Conservation (phyloP, 2,329 filamentous ascomycete species). For the Verticillium nubilum region DNA sequence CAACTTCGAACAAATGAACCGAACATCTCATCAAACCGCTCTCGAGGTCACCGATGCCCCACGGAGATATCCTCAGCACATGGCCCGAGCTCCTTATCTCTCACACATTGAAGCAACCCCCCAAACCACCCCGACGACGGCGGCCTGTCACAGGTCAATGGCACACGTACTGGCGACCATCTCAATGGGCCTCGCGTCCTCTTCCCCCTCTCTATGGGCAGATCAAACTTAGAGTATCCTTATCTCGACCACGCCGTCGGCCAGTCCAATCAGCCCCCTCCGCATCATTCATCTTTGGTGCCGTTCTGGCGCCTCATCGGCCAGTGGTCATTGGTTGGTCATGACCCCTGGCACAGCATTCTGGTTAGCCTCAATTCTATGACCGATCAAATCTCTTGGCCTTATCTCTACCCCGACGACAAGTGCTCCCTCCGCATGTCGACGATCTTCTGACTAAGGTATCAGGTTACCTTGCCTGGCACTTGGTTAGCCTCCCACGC, state of each 20-base stretch:
- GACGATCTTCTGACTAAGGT: neutral
- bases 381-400: conserved; percentile 11
- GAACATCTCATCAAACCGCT: neutral
- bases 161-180: neutral
- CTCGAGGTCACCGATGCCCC: neutral
- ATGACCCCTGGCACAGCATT: neutral
- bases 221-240: neutral
- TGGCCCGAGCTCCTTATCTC: neutral
- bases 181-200: neutral
- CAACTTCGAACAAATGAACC: neutral
- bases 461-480: neutral
- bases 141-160: neutral
- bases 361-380: conserved; percentile 7
- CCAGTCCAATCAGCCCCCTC: neutral
- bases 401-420: conserved; percentile 7
- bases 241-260: neutral
- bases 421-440: neutral
- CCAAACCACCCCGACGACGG: neutral
- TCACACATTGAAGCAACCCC: neutral
- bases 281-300: neutral
- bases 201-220: neutral
- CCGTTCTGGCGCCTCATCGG: neutral
- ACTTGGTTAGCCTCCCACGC: neutral
- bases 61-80: neutral
- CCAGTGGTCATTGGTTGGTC: neutral